Conservation (phyloP, 495 filamentous ascomycete genomes). For the Bacidia rubella region DNA sequence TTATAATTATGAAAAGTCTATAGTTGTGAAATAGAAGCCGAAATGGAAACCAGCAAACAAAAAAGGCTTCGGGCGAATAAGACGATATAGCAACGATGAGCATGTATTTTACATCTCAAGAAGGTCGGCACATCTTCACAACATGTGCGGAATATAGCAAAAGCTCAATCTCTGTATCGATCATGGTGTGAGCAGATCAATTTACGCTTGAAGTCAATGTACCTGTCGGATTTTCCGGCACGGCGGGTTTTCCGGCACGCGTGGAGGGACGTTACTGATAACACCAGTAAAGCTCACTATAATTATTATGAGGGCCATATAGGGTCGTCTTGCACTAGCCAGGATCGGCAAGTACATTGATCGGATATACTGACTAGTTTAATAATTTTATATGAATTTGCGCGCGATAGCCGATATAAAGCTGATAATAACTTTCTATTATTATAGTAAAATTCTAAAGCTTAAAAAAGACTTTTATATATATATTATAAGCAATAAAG, state of each 20-base stretch:
- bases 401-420: conserved; percentile 17
- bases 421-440: conserved; percentile 13
- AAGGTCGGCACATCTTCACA: conserved; percentile 6
- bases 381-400: conserved; percentile 18
- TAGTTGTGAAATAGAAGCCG: conserved; percentile 15
- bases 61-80: conserved; percentile 18
- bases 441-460: conserved; percentile 12
- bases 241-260: conserved; percentile 12
- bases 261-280: conserved; percentile 10
- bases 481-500: conserved; percentile 15
- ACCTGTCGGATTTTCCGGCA: conserved; percentile 17
- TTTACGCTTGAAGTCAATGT: conserved; percentile 15
- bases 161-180: neutral
- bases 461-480: conserved; percentile 14
- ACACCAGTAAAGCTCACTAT: conserved; percentile 2
- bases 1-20: conserved; percentile 15
- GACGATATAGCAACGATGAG: conserved; percentile 14
- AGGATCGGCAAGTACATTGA: conserved; percentile 12
- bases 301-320: neutral
- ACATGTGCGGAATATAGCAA: conserved; percentile 11
- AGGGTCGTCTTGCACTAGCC: conserved; percentile 6
- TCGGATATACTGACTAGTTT: conserved; percentile 17
- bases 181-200: conserved; percentile 10
- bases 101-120: conserved; percentile 16
- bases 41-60: conserved; percentile 19